Evolutionary conservation across 805 yeast species (phyloP), one percentile per base, ranked within the genome.

Genomic region (Zygoascus flipseniorum): DNA sequence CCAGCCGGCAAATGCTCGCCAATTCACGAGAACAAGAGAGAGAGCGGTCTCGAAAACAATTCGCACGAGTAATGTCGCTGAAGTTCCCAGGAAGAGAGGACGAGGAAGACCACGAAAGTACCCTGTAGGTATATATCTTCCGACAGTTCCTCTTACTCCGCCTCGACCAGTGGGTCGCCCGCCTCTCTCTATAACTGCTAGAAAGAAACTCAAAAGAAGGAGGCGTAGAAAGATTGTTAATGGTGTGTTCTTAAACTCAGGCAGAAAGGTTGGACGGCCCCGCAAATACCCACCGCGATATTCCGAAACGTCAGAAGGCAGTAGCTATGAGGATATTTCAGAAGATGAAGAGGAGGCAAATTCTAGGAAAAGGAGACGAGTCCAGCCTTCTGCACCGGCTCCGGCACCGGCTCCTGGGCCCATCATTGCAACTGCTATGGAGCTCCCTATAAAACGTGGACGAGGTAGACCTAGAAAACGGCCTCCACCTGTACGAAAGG

Each of bases 1-100:
- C 8, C 6, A 23, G 28, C 3, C 28, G 6, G 28, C 28, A 6
- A 23, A 23, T 23, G 28, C 28, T 6, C 28, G 28, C 28, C 28
- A 23, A 23, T 23, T 23, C 28, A 23, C 28, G 28, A 23, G 6
- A 23, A 23, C 28, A 23, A 23, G 28, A 23, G 28, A 4, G 28
- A 23, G 28, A 37, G 18, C 8, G 8, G 18, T n/a, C 42, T 16
- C 19, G 28, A n/a, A 43, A 43, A 19, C 23, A 5, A 4, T 20
- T 8, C 19, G 23, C 19, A 19, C 19, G 28, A 43, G 47, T n/a
- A 13, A 14, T 43, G 8, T 23, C 6, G 20, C 23, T 43, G 26
- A 19, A 23, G 6, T 45, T 20, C 45, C 50, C 20, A 45, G 19
- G 23, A 47, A 47, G 50, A 11, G 50, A n/a, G 50, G 50, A 10